Base-by-base conservation (phyloP, 208 protist species). In the Crithidia bombi region DNA sequence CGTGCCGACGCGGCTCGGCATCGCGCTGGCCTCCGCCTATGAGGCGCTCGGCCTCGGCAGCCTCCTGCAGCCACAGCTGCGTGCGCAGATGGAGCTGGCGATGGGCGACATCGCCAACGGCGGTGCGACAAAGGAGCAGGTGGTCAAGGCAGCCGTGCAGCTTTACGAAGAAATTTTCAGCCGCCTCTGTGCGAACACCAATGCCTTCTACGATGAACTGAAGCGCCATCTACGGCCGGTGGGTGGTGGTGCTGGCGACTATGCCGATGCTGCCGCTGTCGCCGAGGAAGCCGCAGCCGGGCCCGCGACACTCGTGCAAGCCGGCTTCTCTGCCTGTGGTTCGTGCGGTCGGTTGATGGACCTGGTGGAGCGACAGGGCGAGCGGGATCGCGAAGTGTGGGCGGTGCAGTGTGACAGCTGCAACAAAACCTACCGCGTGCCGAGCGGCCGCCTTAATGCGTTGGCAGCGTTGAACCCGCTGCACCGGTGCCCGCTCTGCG, bases 21-120 rank as follows among this genome's bases (percentile, higher is more conserved):
- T 98, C 30, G 98, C 97, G 4, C 86, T 99, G 10, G 94, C 98
- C 25, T 73, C 90, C 1, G 96, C 87, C 21, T 99, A 99, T 79
- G 93, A 99, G 55, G 67, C 62, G 0, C 95, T 99, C 72, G 98
- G 94, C 12, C 86, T 99, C 39, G 62, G 82, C 25, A 91, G 87
- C 62, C 81, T 99, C n/a, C 76, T 95, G 38, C 83, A 93, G 69
- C 96, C 97, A 23, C 76, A 91, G 68, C 79, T 98, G 57, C 89
- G 95, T 9, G 92, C 95, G 19, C 86, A 97, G 70, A 98, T 98
- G 95, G 95, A 98, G 83, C 51, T 86, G 23, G 94, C 95, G 38
- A 96, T 99, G 92, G 76, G 47, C 35, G 82, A 89, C 50, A 96
- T 98, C 44, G 82, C 82, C 5, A 74, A 33, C 30, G 97, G 96